A percentile compares a stretch with the other conserved stretches of the same genome.
Evolutionary conservation across 331 rosid species (phyloP).

Genomic region (Malus hybrid): DNA sequence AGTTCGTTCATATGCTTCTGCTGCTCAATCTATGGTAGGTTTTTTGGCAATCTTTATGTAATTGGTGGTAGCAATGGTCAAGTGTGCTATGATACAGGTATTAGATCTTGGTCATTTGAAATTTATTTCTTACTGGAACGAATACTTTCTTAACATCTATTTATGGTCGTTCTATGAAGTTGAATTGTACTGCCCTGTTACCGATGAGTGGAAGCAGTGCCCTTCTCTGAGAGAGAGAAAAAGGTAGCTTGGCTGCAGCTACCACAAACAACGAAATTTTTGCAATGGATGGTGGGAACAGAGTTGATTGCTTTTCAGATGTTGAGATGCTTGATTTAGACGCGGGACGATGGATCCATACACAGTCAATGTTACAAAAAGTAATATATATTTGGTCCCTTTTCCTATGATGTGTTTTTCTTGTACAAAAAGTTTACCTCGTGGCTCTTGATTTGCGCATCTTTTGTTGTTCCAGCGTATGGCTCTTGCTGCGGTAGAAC

Average conservation of each 20-base stretch:
- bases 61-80: slow-evolving; percentile 43
- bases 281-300: slow-evolving; percentile 49
- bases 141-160: slow-evolving; percentile 1
- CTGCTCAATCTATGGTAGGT: slow-evolving; percentile 3
- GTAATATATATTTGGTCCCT: slow-evolving; percentile 20
- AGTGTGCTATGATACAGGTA: slow-evolving; percentile 45
- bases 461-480: slow-evolving; percentile 32
- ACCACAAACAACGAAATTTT: slow-evolving; percentile 34
- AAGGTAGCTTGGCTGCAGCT: slow-evolving; percentile 58
- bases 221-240: slow-evolving; percentile 55
- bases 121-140: background rate
- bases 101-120: background rate
- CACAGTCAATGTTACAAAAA: slow-evolving; percentile 50
- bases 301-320: slow-evolving; percentile 29
- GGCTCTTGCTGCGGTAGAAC: slow-evolving; percentile 34
- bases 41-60: slow-evolving; percentile 41
- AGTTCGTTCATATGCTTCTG: slow-evolving; percentile 39
- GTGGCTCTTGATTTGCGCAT: slow-evolving; percentile 4
- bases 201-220: slow-evolving; percentile 49
- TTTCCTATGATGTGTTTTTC: background rate
- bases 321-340: slow-evolving; percentile 65
- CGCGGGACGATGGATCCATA: slow-evolving; percentile 49
- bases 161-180: slow-evolving; percentile 38
- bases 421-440: background rate
- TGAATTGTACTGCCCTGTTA: slow-evolving; percentile 45